phyloP scores from a whole-genome alignment of 495 filamentous ascomycete genomes.

The Paragyromitra xinjiangensis region DNA sequence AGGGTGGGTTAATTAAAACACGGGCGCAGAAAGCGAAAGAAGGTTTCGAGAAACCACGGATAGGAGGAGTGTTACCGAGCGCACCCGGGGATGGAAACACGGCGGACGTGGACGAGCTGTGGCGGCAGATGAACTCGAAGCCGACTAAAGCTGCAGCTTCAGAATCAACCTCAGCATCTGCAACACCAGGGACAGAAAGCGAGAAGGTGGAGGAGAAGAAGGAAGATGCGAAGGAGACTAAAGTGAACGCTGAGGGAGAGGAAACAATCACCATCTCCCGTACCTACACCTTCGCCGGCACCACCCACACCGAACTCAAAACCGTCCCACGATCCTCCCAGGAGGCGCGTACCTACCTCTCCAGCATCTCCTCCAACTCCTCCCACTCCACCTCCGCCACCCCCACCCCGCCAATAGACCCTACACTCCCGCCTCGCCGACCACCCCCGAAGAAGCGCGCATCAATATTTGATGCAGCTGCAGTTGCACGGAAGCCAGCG shows the following conservation, averaged over 20 bases:
- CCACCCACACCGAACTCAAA: constrained; percentile 83
- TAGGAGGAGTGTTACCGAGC: constrained; percentile 62
- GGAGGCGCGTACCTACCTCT: constrained; percentile 80
- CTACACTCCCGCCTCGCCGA: constrained; percentile 60
- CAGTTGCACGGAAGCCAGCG: constrained; percentile 60
- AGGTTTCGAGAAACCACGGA: constrained; percentile 57
- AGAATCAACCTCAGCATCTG: constrained; percentile 46
- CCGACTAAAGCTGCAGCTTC: constrained; percentile 35
- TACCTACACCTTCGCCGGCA: constrained; percentile 90
- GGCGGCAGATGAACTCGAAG: constrained; percentile 76
- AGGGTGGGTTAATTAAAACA: constrained; percentile 85
- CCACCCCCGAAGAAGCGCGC: constrained; percentile 75
- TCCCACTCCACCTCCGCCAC: constrained; percentile 58
- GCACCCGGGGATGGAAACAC: constrained; percentile 68
- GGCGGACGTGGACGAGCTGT: constrained; percentile 87
- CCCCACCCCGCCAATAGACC: constrained; percentile 34
- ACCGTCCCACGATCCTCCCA: constrained; percentile 78
- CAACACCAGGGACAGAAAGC: constrained; percentile 27
- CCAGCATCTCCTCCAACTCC: constrained; percentile 63
- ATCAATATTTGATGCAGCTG: constrained; percentile 82
- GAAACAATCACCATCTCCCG: constrained; percentile 77
- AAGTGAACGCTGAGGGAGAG: constrained; percentile 39
- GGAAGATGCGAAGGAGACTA: constrained; percentile 8
- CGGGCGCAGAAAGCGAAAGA: constrained; percentile 60
- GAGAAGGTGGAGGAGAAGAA: constrained; percentile 13